Base-by-base conservation (phyloP, 2,329 filamentous ascomycete species). In the Colletotrichum shisoi region DNA sequence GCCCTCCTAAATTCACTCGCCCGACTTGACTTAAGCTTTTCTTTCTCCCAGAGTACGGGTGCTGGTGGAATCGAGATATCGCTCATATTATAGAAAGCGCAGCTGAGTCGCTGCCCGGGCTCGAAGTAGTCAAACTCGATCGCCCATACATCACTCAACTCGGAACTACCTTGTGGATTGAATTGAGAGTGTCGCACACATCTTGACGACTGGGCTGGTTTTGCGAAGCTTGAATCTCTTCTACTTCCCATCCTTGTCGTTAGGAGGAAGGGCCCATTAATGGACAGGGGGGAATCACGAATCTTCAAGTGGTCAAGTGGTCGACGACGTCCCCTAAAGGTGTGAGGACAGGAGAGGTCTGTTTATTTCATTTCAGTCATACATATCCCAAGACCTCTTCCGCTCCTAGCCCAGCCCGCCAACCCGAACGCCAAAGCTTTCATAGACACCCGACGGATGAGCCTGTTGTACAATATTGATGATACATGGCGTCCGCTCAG, bases 31-130 rank as follows among this genome's bases (percentile, higher is more conserved):
- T 45, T 46, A 34, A 57, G 17, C n/a, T n/a, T 19, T 9, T 27
- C 17, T 3, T 19, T 24, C 40, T 4, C 4, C 19, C 8, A 59
- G 45, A 84, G 71, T 89, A 86, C 72, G 87, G 87, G 3, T 90
- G 87, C 77, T 89, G 87, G 87, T 89, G 87, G 87, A 90, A 90
- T 76, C 79, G 87, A 59, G 87, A 89, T 72, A 83, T 90, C 67
- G 83, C 84, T 71, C 76, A 72, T 40, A 79, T 89, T 37, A 81
- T 89, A 9, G 76, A 80, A 60, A 79, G 82, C 67, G 87, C 85
- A 37, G 78, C 78, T 21, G 69, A 71, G 57, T 73, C 74, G 57
- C 79, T 84, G 3, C 84, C 84, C 0, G 85, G 86, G 2, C 77
- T 90, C 57, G 83, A 88, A 73, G 77, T 89, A 46, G 81, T 89